These are phyloP conservation scores for Trametes elegans DNA, from an alignment of 768 basidiomycete genomes.

Conservation along the genomic window DNA sequence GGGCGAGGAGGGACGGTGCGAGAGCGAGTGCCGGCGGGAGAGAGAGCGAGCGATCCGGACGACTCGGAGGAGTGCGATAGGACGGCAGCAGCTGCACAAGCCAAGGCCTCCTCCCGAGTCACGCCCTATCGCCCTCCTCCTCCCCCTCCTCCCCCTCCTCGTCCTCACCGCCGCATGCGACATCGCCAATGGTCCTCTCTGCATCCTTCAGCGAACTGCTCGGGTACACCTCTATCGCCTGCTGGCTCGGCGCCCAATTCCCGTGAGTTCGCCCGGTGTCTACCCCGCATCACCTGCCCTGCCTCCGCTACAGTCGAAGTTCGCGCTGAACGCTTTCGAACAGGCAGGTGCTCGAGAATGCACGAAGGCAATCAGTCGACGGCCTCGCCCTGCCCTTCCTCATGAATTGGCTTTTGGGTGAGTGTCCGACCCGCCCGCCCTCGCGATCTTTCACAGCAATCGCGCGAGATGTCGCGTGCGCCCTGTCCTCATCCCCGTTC, in stretches of 20 bases:
- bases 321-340: not conserved
- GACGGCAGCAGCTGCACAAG: not conserved
- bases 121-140: conserved; percentile 1
- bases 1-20: not conserved
- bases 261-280: conserved; percentile 59
- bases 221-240: conserved; percentile 69
- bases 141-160: conserved; percentile 5
- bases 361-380: conserved; percentile 72
- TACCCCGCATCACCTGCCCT: conserved; percentile 7
- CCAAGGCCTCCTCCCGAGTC: not conserved
- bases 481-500: not conserved
- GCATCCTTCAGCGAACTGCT: conserved; percentile 55
- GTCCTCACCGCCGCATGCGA: conserved; percentile 15
- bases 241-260: conserved; percentile 86
- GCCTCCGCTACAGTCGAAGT: not conserved
- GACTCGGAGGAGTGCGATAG: too few relatives aligned
- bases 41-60: too few relatives aligned
- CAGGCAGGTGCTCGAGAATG: conserved; percentile 86
- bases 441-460: conserved; percentile 11
- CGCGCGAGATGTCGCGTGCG: conserved; percentile 21
- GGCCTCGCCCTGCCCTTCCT: conserved; percentile 93
- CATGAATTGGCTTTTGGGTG: conserved; percentile 89
- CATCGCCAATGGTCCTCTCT: conserved; percentile 25
- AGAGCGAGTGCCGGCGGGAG: not conserved
- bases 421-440: conserved; percentile 23